Evolutionary conservation across 1,139 yeast species (phyloP).

Genomic region (Suhomyces choctaworum): DNA sequence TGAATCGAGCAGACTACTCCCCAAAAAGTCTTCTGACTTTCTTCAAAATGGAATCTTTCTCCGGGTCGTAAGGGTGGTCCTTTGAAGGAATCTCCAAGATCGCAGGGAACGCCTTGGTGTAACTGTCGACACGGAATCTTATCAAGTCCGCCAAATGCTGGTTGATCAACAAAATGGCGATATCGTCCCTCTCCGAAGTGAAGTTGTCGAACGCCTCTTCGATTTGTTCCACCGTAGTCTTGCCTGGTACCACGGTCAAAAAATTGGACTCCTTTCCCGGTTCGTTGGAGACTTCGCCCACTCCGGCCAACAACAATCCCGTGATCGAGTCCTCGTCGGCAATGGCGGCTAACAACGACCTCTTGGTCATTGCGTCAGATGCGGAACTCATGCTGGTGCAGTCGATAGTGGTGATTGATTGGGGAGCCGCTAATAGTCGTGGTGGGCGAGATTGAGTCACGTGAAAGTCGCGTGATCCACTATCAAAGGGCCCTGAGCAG

Average conservation of each 20-base stretch:
- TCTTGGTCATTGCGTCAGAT: slow-evolving; percentile 53
- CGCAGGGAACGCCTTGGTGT: slow-evolving; percentile 93
- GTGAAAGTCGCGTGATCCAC: slow-evolving; percentile 1
- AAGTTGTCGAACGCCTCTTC: slow-evolving; percentile 74
- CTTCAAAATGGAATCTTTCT: slow-evolving; percentile 92
- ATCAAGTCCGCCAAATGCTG: slow-evolving; percentile 95
- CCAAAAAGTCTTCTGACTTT: slow-evolving; percentile 94
- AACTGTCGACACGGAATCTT: slow-evolving; percentile 77
- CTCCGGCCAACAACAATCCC: slow-evolving; percentile 92
- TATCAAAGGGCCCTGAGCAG: not conserved
- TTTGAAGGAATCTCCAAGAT: slow-evolving; percentile 95
- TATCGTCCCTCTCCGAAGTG: slow-evolving; percentile 77
- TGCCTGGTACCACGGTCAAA: slow-evolving; percentile 73
- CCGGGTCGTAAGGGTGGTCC: slow-evolving; percentile 98
- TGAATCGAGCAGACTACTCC: slow-evolving; percentile 46
- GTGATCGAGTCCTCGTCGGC: slow-evolving; percentile 98
- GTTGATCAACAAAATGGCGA: slow-evolving; percentile 88
- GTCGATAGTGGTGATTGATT: not conserved
- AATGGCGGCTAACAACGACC: slow-evolving; percentile 84
- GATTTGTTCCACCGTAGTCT: slow-evolving; percentile 74
- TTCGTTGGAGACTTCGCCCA: slow-evolving; percentile 78
- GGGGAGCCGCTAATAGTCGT: slow-evolving; percentile 2
- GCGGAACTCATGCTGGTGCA: slow-evolving; percentile 26
- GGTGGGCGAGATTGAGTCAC: slow-evolving; percentile 1
- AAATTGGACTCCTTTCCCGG: slow-evolving; percentile 77